These are phyloP conservation scores for Penicillium crustosum DNA, from an alignment of 2,329 filamentous ascomycete genomes.

Conservation along the genomic window DNA sequence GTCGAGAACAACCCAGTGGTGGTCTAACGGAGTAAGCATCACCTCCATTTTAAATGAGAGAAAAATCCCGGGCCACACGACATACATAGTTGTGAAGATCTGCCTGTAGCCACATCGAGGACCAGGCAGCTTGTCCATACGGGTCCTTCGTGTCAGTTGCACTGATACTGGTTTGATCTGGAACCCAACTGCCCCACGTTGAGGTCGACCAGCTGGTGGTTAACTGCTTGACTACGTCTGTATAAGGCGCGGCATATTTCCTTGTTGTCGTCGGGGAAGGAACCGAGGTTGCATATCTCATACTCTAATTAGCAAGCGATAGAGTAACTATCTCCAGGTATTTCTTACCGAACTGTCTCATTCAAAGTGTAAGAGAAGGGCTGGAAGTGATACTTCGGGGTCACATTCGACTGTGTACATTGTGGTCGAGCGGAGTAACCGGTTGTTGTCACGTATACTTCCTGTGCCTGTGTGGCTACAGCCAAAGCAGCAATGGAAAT, in stretches of 20 bases:
- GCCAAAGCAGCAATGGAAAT: constrained; percentile 7
- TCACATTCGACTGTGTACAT: constrained; percentile 23
- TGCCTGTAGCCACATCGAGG: constrained; percentile 34
- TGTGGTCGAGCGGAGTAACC: constrained; percentile 27
- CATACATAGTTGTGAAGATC: constrained; percentile 32
- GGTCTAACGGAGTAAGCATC: constrained; percentile 17
- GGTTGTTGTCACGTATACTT: constrained; percentile 30
- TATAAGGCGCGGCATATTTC: constrained; percentile 31
- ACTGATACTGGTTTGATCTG: constrained; percentile 27
- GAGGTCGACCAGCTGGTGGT: constrained; percentile 27
- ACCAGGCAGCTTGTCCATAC: constrained; percentile 41
- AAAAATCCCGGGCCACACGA: background rate
- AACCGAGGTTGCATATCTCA: constrained; percentile 34
- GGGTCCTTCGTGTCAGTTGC: constrained; percentile 31
- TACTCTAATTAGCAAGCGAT: constrained; percentile 7
- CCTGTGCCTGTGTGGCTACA: constrained; percentile 19
- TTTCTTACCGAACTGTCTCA: constrained; percentile 28
- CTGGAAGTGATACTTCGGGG: constrained; percentile 27
- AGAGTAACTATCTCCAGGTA: background rate
- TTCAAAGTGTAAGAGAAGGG: constrained; percentile 32
- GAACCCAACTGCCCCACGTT: constrained; percentile 39
- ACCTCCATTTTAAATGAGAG: background rate
- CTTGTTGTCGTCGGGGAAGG: constrained; percentile 31
- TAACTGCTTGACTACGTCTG: constrained; percentile 27
- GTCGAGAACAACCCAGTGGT: constrained; percentile 47